These are phyloP conservation scores for Quambalaria eucalypti DNA, from an alignment of 1,284 basidiomycete species.

Conservation along the genomic window DNA sequence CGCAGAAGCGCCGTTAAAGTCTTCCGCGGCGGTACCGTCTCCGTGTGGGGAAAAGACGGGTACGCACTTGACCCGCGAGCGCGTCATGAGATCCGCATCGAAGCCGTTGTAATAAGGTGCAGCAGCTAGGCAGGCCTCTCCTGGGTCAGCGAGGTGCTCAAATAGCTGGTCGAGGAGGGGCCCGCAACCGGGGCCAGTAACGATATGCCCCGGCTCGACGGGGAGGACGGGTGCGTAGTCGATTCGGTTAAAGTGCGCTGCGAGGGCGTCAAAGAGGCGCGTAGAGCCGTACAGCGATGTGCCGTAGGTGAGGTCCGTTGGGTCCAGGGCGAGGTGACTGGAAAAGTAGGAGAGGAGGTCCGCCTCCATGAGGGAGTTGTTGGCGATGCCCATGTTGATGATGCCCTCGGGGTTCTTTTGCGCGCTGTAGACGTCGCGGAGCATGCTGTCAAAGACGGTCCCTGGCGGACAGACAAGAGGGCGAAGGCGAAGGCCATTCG, in stretches of 20 bases:
- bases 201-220: conserved; percentile 9
- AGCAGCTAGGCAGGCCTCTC: conserved; percentile 9
- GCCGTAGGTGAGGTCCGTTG: conserved; percentile 13
- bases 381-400: conserved; percentile 20
- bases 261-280: conserved; percentile 15
- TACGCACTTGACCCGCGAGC: conserved; percentile 7
- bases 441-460: conserved; percentile 14
- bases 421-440: conserved; percentile 9
- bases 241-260: conserved; percentile 7
- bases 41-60: conserved; percentile 2
- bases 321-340: conserved; percentile 1
- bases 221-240: conserved; percentile 6
- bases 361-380: conserved; percentile 14
- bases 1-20: conserved; percentile 5
- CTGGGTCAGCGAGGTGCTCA: conserved; percentile 9
- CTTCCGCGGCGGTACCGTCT: conserved; percentile 1
- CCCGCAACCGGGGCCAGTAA: conserved; percentile 15
- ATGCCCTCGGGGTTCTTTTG: conserved; percentile 7
- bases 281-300: conserved; percentile 14
- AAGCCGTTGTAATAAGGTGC: conserved; percentile 17
- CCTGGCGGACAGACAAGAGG: not conserved
- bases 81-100: conserved; percentile 11
- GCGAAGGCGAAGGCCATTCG: not conserved
- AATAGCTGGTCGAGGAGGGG: conserved; percentile 14
- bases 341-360: conserved; percentile 11